Base-by-base conservation (phyloP, 305 asterid genomes). In the Salvia sclarea region DNA sequence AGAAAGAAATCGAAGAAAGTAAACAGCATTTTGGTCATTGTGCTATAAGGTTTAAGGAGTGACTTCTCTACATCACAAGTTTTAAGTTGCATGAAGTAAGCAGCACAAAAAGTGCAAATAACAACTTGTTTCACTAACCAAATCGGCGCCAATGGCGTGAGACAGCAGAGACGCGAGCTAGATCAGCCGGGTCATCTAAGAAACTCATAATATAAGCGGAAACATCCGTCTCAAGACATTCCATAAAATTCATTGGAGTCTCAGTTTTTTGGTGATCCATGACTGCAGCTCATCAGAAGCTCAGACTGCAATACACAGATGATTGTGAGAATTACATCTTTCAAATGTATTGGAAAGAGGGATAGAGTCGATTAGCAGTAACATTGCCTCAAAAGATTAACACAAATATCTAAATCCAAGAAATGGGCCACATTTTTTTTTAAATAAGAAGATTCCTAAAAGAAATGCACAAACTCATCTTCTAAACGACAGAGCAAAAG, bases 121-220 rank as follows among this genome's bases (percentile, higher is more conserved):
- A 31, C 24, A 16, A 63, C 62, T 38, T 28, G 59, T 30, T 73
- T 47, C 72, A 62, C 88, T 77, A 80, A 90, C 98, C 90, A 74
- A 89, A 85, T 37, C 74, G 78, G 68, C 61, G 87, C 98, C 96
- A 91, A 64, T 62, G 38, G 45, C 70, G 84, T 1, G 94, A 89
- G 56, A 84, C 93, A 9, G 78, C 75, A 53, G 87, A 72, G 22
- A 86, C 84, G 31, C 85, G 89, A 61, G 82, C 85, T 22, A 91
- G 62, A 78, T 89, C 98, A 31, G 79, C 84, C 8, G 92, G 90
- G 73, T 91, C 98, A 74, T 75, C 83, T 75, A 91, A 72, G 76
- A 74, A 75, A 64, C 68, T 75, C 80, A 89, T 71, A 70, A 89
- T 79, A 67, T 76, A 49, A 21, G 73, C 5, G 44, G 80, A 81